Conservation (phyloP, 768 basidiomycete species). For the Leccinum incarnatum region DNA sequence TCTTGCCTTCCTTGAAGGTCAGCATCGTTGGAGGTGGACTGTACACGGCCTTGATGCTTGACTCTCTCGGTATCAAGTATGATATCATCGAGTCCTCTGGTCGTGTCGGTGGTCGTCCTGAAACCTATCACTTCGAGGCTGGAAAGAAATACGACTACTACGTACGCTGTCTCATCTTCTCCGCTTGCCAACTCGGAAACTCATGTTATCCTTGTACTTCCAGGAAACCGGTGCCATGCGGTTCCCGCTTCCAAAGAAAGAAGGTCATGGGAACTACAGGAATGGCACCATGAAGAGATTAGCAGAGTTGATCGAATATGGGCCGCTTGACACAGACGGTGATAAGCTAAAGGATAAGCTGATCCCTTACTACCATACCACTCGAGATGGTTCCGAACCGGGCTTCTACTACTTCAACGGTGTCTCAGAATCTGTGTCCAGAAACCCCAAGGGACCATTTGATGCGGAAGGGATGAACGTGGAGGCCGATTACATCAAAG, state of each 20-base stretch:
- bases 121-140: conserved; percentile 39
- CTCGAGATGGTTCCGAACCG: conserved; percentile 10
- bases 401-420: conserved; percentile 15
- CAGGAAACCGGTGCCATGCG: conserved; percentile 44
- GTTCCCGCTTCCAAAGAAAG: conserved; percentile 27
- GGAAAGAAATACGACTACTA: conserved; percentile 36
- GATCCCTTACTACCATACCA: conserved; percentile 19
- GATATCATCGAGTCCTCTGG: conserved; percentile 44
- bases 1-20: conserved; percentile 8
- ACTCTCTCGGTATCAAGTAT: conserved; percentile 40
- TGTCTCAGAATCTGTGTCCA: not conserved
- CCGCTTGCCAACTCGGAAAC: not conserved
- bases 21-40: conserved; percentile 33
- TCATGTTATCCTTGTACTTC: not conserved
- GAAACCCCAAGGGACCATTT: conserved; percentile 3
- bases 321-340: conserved; percentile 18
- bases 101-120: conserved; percentile 44
- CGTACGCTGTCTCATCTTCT: conserved; percentile 19
- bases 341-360: conserved; percentile 20
- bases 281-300: conserved; percentile 31
- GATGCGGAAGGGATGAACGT: conserved; percentile 8
- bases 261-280: conserved; percentile 10
- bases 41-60: conserved; percentile 45
- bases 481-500: conserved; percentile 7
- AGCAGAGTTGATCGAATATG: conserved; percentile 31